phyloP scores from a whole-genome alignment of 306 rosid genomes.

The Quercus cerris region DNA sequence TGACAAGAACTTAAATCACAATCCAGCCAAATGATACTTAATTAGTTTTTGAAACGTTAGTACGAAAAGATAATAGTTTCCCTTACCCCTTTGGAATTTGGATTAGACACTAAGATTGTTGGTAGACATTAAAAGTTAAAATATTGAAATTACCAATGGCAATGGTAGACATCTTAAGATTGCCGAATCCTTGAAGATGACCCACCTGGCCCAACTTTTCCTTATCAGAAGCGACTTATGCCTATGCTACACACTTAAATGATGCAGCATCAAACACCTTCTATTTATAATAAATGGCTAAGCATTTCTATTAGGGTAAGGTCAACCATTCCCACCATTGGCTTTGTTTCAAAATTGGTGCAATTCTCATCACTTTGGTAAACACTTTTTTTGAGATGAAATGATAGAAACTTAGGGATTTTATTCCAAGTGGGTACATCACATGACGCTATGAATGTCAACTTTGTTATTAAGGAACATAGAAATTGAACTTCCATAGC shows the following conservation, averaged over 20 bases:
- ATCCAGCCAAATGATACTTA: no score
- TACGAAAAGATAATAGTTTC: no score
- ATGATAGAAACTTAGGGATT: neutral
- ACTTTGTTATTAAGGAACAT: neutral
- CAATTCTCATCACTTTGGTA: neutral
- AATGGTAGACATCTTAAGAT: constrained; percentile 17
- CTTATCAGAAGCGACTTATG: constrained; percentile 7
- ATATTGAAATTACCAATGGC: neutral
- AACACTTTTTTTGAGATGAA: neutral
- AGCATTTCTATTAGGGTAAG: constrained; percentile 10
- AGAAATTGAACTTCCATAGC: no score
- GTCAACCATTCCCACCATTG: constrained; percentile 21
- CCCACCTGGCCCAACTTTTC: constrained; percentile 1
- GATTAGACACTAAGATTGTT: no score
- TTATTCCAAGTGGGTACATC: neutral
- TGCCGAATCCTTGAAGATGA: constrained; percentile 32
- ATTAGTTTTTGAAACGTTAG: no score
- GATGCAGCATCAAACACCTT: constrained; percentile 18
- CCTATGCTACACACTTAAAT: constrained; percentile 3
- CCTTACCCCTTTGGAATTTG: no score
- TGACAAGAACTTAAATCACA: no score
- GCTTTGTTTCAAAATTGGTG: neutral
- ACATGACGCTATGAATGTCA: neutral
- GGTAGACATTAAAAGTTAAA: no score
- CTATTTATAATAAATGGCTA: constrained; percentile 1